Evolutionary conservation across 1,284 basidiomycete species (phyloP), one percentile per base, ranked within the genome.

Genomic region (Ceratobasidium sp.): DNA sequence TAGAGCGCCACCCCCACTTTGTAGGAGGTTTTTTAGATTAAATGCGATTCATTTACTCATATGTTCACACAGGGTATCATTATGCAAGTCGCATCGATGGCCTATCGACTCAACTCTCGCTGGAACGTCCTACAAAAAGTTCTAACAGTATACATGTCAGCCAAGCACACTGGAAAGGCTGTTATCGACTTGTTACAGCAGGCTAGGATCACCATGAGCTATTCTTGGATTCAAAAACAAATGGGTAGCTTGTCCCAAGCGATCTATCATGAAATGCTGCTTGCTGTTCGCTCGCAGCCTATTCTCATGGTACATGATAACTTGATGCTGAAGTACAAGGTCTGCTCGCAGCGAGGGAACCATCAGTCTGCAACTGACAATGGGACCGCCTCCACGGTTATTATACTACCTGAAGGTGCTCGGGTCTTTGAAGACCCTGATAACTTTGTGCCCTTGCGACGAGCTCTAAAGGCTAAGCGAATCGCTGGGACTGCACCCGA

Each of bases 191-290:
- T 69, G 7, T 13, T 69, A 35, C 67, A 69, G 31, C 67, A 69
- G n/a, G n/a, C 37, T 56, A 33, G 67, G 2, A 35, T 69, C 11
- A 26, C 51, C 1, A 69, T 69, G 67, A 69, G 67, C 54, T 69
- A 69, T 28, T 54, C 31, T 13, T 56, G 51, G 49, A 42, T 56
- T 4, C 37, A 13, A 7, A 10, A 56, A 2, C 17, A 8, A 15
- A 39, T 69, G 1, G 10, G 2, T 2, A 69, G 15, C 13, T 20
- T 69, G 13, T 13, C 51, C 39, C 51, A 6, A 13, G 67, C n/a
- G 3, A 11, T 45, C 15, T 6, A 23, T 10, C 31, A 35, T 11
- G 20, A 54, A 15, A 11, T 23, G 33, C 17, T 37, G 17, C 23
- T 45, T 3, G 35, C 37, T 23, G 51, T 23, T 6, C 33, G 23